Conservation (phyloP, 495 filamentous ascomycete species). For the Talaromyces liani region DNA sequence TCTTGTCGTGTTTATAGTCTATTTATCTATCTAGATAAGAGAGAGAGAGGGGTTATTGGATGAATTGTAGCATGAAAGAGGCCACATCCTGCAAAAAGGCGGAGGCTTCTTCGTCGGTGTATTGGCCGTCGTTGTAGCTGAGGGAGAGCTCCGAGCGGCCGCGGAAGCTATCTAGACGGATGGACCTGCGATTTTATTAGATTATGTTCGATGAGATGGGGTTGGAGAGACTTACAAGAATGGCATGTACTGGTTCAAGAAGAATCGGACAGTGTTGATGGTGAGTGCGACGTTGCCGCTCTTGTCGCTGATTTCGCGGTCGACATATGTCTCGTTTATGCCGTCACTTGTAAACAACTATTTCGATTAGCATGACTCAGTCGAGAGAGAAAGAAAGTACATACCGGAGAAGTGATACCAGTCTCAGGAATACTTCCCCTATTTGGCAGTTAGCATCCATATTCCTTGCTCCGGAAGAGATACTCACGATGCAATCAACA, state of each 20-base stretch:
- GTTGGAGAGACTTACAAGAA: neutral
- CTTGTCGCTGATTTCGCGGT: neutral
- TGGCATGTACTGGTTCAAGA: conserved; percentile 3
- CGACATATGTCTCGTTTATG: conserved; percentile 1
- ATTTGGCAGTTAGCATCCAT: neutral
- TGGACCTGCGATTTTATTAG: neutral
- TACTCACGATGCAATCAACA: neutral
- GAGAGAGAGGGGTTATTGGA: neutral
- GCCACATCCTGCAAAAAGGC: neutral
- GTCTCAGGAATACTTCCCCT: neutral
- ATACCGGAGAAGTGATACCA: neutral
- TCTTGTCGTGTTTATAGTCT: neutral
- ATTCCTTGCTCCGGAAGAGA: neutral
- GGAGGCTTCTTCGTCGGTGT: neutral
- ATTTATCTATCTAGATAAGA: neutral
- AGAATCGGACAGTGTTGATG: neutral
- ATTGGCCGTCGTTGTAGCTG: conserved; percentile 4
- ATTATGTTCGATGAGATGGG: no score
- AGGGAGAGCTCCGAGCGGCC: neutral
- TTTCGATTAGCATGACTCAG: neutral
- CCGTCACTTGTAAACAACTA: conserved; percentile 4
- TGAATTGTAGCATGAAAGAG: neutral
- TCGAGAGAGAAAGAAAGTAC: neutral
- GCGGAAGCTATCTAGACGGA: conserved; percentile 4
- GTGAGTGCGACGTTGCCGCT: neutral